Evolutionary conservation across 805 yeast species (phyloP), one percentile per base, ranked within the genome.

Genomic region (Teunomyces gatunensis): DNA sequence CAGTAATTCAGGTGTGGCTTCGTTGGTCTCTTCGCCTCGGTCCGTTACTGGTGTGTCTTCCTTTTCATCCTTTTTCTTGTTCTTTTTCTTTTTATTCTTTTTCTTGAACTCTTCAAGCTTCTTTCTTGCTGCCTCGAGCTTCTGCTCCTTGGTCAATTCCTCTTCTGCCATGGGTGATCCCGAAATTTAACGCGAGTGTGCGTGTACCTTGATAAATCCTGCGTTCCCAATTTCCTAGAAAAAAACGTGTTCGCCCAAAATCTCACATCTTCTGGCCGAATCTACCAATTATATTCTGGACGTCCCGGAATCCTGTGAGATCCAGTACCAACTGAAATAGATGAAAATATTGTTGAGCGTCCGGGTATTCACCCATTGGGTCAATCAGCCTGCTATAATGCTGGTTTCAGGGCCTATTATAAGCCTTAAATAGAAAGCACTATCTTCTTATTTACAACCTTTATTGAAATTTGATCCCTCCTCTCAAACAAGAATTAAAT

Each of bases 81-180:
- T 79, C 61, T 69, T 73, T 64, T 74, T 74, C 66, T 80, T 80
- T 71, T 82, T 72, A 59, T 74, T 71, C 53, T 72, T 74, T 65
- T 73, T 74, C 65, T 80, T 86, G 72, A 86, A 67, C 57, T 84
- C 88, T 49, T 85, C 90, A 54, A 74, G 80, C 74, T 83, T 79
- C 68, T 83, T 85, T 57, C 86, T 78, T 4, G 92, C 94, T 2
- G 85, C 85, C 53, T 84, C 89, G 43, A 87, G 71, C 61, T 83
- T 80, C 59, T 82, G 87, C 42, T 79, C 81, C 52, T 82, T 77
- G 42, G 65, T 65, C 36, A 69, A 69, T 45, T 59, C 66, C 18
- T 47, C 54, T 21, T 49, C 56, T 12, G 56, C 27, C 43, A 40
- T 40, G 23, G 28, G 43, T 43, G 11, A 49, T 17, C 23, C 17